Conservation (phyloP, 768 basidiomycete species). For the Dentipellis sp. region DNA sequence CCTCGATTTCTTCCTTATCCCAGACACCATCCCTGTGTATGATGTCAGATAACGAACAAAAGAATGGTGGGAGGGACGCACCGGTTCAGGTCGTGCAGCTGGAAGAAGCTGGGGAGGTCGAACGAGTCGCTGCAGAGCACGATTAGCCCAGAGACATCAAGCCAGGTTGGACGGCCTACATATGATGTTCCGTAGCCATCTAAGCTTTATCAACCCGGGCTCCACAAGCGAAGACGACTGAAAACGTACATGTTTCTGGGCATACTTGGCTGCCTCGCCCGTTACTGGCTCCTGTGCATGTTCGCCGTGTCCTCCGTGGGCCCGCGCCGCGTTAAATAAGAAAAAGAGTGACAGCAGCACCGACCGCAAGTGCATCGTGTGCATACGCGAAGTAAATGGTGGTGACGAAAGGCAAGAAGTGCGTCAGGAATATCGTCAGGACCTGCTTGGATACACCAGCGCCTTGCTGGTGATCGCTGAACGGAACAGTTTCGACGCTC, state of each 20-base stretch:
- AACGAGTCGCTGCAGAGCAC: constrained; percentile 59
- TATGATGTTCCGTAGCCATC: constrained; percentile 89
- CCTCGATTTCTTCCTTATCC: constrained; percentile 85
- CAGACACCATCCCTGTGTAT: constrained; percentile 61
- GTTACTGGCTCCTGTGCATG: constrained; percentile 5
- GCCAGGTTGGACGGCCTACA: constrained; percentile 31
- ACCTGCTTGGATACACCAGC: too few relatives aligned
- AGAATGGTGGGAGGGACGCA: constrained; percentile 21
- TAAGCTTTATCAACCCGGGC: constrained; percentile 21
- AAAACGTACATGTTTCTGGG: constrained; percentile 77
- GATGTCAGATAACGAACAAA: constrained; percentile 2
- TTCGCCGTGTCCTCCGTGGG: constrained; percentile 50
- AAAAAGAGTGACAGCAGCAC: constrained; percentile 5
- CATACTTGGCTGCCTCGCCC: constrained; percentile 41
- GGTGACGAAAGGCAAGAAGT: too few relatives aligned
- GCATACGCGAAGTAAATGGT: not conserved
- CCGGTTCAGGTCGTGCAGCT: constrained; percentile 89
- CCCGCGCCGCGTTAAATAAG: constrained; percentile 19
- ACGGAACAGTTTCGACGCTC: too few relatives aligned
- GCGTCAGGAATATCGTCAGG: too few relatives aligned
- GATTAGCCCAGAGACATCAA: constrained; percentile 1
- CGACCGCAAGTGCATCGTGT: constrained; percentile 8
- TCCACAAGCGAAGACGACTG: not conserved
- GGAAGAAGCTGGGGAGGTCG: constrained; percentile 85
- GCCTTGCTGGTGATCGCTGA: too few relatives aligned